Base-by-base conservation (phyloP, 164 flowering plant genomes). In the Stephania yunnanensis region DNA sequence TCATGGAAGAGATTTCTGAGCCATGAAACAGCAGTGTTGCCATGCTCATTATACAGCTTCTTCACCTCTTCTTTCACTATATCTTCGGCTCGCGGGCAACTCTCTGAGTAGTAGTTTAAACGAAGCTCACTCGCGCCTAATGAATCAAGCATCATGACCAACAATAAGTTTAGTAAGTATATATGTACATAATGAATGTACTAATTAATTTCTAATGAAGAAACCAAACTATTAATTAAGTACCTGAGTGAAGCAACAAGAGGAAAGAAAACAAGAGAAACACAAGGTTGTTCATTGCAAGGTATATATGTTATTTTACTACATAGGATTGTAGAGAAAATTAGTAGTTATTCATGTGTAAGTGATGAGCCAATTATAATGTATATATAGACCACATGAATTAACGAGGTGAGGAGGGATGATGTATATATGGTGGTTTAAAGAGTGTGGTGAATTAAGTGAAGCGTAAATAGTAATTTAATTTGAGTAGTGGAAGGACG, bases 21-120 rank as follows among this genome's bases (percentile, higher is more conserved):
- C 97, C 95, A 91, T 0, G 98, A 94, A 73, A 90, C 90, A 0
- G 97, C 94, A 0, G 97, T 91, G 76, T 94, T 91, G 17, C 91
- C 91, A 66, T 90, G 97, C 77, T 83, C 74, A 0, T 87, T 8
- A 75, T 91, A 91, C 20, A 92, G 75, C 12, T 76, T 75, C 58
- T 17, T 61, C 10, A 95, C 98, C 79, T 95, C 71, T 74, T 91
- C 84, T 71, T 84, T 95, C 80, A 95, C 76, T 52, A 90, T 91
- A 17, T 87, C 90, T 75, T 93, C 98, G 1, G 98, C 98, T 68
- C 81, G 84, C 5, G 98, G 97, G 74, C 98, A 93, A 53, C 91
- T 89, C 50, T 86, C 44, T 0, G 82, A 73, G 82, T 95, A 92
- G 80, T 86, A 90, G 74, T 90, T 82, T 12, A 84, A 46, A 76